Conservation (phyloP, 208 protist species). For the Tetramitus jugosus region DNA sequence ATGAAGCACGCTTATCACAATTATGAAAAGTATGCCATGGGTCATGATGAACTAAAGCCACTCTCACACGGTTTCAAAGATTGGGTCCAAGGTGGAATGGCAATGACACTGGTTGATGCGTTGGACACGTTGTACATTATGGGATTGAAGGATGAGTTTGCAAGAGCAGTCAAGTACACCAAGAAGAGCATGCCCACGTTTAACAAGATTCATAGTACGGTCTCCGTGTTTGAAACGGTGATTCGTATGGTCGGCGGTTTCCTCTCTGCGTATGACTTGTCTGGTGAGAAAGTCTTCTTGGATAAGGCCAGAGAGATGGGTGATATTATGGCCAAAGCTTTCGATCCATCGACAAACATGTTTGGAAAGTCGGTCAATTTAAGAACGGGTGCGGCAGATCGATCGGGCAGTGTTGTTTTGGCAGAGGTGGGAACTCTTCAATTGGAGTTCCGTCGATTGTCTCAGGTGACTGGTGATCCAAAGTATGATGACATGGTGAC, state of each 20-base stretch:
- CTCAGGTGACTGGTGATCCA: slow-evolving; percentile 42
- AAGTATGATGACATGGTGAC: slow-evolving; percentile 19
- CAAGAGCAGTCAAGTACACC: slow-evolving; percentile 9
- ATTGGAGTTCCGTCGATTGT: slow-evolving; percentile 58
- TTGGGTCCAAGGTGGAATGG: slow-evolving; percentile 32
- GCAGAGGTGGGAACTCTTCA: slow-evolving; percentile 54
- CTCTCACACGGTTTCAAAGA: slow-evolving; percentile 25
- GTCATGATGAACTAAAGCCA: slow-evolving; percentile 59
- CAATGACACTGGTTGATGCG: slow-evolving; percentile 61
- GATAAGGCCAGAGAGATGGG: slow-evolving; percentile 43
- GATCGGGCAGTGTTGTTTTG: slow-evolving; percentile 34
- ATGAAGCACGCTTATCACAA: slow-evolving; percentile 41
- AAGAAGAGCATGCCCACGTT: too few relatives aligned
- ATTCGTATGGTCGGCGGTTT: slow-evolving; percentile 64
- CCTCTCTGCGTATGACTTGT: slow-evolving; percentile 58
- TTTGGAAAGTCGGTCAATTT: neutral
- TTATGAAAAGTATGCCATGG: slow-evolving; percentile 59
- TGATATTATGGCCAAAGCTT: slow-evolving; percentile 37
- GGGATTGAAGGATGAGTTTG: slow-evolving; percentile 54
- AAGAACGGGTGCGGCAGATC: neutral
- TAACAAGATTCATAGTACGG: slow-evolving; percentile 17
- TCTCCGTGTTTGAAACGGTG: slow-evolving; percentile 64
- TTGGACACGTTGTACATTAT: slow-evolving; percentile 65
- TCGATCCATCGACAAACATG: neutral
- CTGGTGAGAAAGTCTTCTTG: slow-evolving; percentile 40